phyloP scores from a whole-genome alignment of 257 asterid genomes.

The Nicotiana undulata region DNA sequence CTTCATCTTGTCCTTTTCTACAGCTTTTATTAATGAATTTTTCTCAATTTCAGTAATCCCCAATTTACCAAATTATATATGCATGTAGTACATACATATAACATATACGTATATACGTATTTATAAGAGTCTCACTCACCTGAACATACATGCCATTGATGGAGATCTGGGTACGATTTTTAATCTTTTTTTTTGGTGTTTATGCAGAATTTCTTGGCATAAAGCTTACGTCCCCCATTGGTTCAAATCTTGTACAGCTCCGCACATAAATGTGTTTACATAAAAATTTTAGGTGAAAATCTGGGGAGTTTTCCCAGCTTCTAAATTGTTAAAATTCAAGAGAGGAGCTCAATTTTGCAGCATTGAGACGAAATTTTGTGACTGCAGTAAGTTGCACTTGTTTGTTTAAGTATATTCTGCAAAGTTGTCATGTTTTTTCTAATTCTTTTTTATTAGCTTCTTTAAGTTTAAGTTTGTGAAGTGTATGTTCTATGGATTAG shows the following conservation, averaged over 20 bases:
- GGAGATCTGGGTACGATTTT: constrained; percentile 13
- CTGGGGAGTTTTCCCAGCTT: neutral
- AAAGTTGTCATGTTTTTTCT: neutral
- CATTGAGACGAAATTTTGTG: neutral
- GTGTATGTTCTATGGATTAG: neutral
- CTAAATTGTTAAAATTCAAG: neutral
- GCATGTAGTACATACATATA: constrained; percentile 10
- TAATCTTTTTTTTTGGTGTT: neutral
- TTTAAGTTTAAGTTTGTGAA: neutral
- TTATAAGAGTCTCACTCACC: neutral
- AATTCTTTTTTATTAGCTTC: neutral
- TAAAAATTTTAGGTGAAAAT: constrained; percentile 14
- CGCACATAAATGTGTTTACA: neutral
- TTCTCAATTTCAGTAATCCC: constrained; percentile 11
- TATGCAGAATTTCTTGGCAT: neutral
- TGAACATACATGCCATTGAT: neutral
- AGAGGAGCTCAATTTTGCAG: neutral
- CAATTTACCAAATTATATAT: neutral
- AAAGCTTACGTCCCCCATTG: neutral
- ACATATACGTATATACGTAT: constrained; percentile 4
- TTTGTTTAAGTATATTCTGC: neutral
- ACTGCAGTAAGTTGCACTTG: neutral
- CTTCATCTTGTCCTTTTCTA: constrained; percentile 1
- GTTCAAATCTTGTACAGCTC: neutral
- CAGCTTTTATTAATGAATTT: constrained; percentile 3